phyloP scores from a whole-genome alignment of 768 basidiomycete genomes.

The Heimioporus sp. region DNA sequence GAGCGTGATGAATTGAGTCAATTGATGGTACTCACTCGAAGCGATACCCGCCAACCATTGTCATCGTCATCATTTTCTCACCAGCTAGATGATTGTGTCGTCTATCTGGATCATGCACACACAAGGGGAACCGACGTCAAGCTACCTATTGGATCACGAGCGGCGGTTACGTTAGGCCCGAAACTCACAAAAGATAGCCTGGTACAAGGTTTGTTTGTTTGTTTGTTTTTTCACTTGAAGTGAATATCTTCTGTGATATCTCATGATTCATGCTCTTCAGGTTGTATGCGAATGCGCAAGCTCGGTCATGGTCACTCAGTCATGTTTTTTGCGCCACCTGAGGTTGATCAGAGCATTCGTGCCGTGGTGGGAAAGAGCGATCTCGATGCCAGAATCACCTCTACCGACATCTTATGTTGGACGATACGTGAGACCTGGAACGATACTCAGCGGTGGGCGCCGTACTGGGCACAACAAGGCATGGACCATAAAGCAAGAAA shows the following conservation, averaged over 20 bases:
- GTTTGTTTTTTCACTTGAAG: background rate
- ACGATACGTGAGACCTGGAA: constrained; percentile 41
- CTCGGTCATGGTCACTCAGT: constrained; percentile 44
- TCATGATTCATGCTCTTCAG: constrained; percentile 24
- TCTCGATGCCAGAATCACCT: background rate
- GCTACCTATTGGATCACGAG: constrained; percentile 38
- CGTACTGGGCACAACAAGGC: constrained; percentile 41
- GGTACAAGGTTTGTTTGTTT: constrained; percentile 44
- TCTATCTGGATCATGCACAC: constrained; percentile 46
- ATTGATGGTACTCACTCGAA: constrained; percentile 30
- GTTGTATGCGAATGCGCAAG: constrained; percentile 50
- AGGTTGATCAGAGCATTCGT: constrained; percentile 37
- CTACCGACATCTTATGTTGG: constrained; percentile 41
- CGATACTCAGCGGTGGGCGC: constrained; percentile 36
- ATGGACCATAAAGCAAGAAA: constrained; percentile 7
- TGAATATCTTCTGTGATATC: background rate
- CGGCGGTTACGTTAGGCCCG: constrained; percentile 48
- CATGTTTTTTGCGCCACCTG: constrained; percentile 41
- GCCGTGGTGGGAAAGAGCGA: constrained; percentile 12
- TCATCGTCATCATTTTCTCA: constrained; percentile 37
- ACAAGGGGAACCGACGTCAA: constrained; percentile 46
- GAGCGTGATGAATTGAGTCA: constrained; percentile 37
- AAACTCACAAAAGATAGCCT: constrained; percentile 49
- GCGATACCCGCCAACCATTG: constrained; percentile 35
- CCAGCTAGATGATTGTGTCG: constrained; percentile 39